Conservation (phyloP, 352 stramenopile genomes). For the Phytophthora macrochlamydospora region DNA sequence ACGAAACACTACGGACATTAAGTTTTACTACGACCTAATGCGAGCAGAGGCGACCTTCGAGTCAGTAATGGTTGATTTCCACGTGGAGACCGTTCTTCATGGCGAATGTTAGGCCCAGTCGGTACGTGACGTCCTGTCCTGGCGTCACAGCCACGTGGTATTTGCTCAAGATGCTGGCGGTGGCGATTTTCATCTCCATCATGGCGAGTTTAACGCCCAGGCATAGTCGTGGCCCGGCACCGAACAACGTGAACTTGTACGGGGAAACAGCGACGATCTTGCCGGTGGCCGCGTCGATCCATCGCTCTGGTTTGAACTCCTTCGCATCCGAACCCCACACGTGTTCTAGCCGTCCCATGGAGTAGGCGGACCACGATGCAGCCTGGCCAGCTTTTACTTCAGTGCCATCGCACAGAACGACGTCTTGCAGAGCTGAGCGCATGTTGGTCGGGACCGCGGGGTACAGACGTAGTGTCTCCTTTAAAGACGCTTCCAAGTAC, state of each 20-base stretch:
- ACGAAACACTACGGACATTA: conserved; percentile 4
- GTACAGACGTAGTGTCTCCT: conserved; percentile 35
- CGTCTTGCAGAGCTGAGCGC: conserved; percentile 36
- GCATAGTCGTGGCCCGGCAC: conserved; percentile 50
- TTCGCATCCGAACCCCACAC: conserved; percentile 51
- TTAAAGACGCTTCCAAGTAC: conserved; percentile 53
- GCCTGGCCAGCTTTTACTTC: conserved; percentile 28
- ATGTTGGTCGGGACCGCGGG: conserved; percentile 35
- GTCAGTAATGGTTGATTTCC: background rate
- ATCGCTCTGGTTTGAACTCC: conserved; percentile 52
- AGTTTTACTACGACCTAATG: conserved; percentile 31
- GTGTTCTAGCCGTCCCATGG: conserved; percentile 37
- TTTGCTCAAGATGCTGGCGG: conserved; percentile 41
- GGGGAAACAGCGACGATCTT: conserved; percentile 38
- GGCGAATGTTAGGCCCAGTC: conserved; percentile 29
- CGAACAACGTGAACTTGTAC: conserved; percentile 59
- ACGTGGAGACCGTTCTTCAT: conserved; percentile 35
- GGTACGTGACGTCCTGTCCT: conserved; percentile 34
- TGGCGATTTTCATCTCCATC: conserved; percentile 61
- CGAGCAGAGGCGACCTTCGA: conserved; percentile 11
- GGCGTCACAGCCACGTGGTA: conserved; percentile 41
- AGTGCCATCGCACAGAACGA: conserved; percentile 50
- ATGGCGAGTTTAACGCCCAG: conserved; percentile 50
- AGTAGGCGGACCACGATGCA: conserved; percentile 43
- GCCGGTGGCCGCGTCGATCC: conserved; percentile 30